These are phyloP conservation scores for Tritrichomonas foetus DNA, from an alignment of 208 protist genomes.

Conservation along the genomic window DNA sequence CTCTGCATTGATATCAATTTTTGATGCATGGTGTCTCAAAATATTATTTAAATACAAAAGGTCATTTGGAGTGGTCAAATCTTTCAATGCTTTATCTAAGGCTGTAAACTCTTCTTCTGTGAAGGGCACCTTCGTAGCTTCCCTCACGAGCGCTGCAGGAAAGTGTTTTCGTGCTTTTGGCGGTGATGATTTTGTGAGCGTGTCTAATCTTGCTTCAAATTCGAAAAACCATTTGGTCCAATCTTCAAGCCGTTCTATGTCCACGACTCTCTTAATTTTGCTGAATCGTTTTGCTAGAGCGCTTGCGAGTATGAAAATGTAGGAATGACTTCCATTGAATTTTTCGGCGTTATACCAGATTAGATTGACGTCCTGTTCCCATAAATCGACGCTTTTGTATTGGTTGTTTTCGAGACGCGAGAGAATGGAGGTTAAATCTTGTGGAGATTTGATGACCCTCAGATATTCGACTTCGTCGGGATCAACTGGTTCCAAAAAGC, in stretches of 20 bases:
- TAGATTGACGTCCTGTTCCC: neutral
- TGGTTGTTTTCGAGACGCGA: neutral
- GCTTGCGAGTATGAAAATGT: neutral
- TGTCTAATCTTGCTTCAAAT: neutral
- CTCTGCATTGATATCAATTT: neutral
- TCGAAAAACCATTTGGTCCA: neutral
- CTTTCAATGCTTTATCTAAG: neutral
- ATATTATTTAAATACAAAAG: neutral
- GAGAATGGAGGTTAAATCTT: neutral
- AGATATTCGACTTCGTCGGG: neutral
- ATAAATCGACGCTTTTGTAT: neutral
- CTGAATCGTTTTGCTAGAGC: neutral
- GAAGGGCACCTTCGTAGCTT: neutral
- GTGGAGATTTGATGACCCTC: neutral
- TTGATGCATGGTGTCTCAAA: neutral
- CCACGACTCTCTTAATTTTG: neutral
- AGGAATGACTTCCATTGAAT: neutral
- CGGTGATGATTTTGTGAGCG: neutral
- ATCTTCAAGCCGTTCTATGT: neutral
- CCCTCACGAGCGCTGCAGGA: neutral
- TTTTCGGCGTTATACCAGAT: slow-evolving; percentile 16
- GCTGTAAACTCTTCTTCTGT: neutral
- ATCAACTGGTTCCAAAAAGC: slow-evolving; percentile 10
- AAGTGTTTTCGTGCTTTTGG: neutral
- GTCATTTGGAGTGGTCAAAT: neutral